phyloP scores from a whole-genome alignment of 306 rosid genomes.

The Trichosanthes truncata region DNA sequence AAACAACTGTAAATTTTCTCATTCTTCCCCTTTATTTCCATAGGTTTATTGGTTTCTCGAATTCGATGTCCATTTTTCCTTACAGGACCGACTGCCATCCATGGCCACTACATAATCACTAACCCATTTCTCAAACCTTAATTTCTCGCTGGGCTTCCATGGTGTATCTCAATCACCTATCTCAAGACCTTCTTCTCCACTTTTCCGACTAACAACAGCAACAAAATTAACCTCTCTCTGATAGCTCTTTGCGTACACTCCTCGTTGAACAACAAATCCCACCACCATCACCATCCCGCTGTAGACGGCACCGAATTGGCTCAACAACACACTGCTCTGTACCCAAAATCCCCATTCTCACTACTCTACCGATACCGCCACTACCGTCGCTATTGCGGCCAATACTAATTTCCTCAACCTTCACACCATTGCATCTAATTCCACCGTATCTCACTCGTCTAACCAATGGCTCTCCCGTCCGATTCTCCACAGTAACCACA shows the following conservation, averaged over 20 bases:
- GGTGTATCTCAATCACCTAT: slow-evolving; percentile 74
- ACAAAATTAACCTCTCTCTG: slow-evolving; percentile 19
- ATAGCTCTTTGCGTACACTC: slow-evolving; percentile 24
- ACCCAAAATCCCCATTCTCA: slow-evolving; percentile 37
- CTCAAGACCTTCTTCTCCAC: slow-evolving; percentile 65
- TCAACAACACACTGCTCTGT: slow-evolving; percentile 88
- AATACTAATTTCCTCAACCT: slow-evolving; percentile 71
- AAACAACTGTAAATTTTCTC: neutral
- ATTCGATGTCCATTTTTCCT: slow-evolving; percentile 1
- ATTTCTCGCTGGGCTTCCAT: slow-evolving; percentile 14
- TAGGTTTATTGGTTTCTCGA: neutral
- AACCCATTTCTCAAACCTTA: neutral
- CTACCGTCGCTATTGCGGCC: slow-evolving; percentile 12
- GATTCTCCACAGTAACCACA: slow-evolving; percentile 64
- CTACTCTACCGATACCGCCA: slow-evolving; percentile 24
- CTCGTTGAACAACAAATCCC: slow-evolving; percentile 33
- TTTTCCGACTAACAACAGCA: slow-evolving; percentile 53
- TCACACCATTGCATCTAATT: slow-evolving; percentile 55
- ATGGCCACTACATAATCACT: neutral
- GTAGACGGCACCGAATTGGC: slow-evolving; percentile 90
- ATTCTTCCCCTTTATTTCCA: neutral
- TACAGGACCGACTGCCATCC: neutral
- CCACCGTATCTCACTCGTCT: slow-evolving; percentile 41
- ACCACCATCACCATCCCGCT: slow-evolving; percentile 35
- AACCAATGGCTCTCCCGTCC: slow-evolving; percentile 68